Evolutionary conservation across 352 stramenopile genomes (phyloP), one percentile per base, ranked within the genome.

Genomic region (Globisporangium iwayamae): DNA sequence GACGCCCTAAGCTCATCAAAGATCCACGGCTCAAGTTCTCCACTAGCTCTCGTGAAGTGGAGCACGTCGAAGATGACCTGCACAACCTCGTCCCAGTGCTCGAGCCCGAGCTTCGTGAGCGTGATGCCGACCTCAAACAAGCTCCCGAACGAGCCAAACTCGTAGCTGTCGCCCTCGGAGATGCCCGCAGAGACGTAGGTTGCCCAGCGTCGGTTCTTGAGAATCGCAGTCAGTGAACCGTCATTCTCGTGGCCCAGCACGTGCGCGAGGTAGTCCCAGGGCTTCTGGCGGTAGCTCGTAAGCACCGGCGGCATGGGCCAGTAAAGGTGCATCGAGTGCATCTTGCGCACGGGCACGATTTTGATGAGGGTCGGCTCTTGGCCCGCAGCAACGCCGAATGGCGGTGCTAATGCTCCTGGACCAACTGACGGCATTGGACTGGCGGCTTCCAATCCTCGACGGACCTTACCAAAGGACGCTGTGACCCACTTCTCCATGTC

Each of bases 101-200:
- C 36, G 13, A 90, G 50, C 10, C 81, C 81, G 8, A 67, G 38
- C 1, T 66, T 58, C 2, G 81, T 90, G 9, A 89, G 72, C 68
- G 72, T 67, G 7, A 90, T 63, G 16, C 71, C 68, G 18, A 90
- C 63, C 20, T 85, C 82, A 66, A 89, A 90, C 16, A 85, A 60
- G 3, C 65, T 68, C 6, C 78, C 76, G 66, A 87, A 87, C 6
- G 76, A 84, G n/a, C 78, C 78, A 51, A 79, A 89, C 41, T 89
- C 81, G 34, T 85, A 87, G 25, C 67, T 69, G 60, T 90, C 79
- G 65, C 59, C 59, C 56, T 87, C 78, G 4, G 74, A 72, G 32
- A 84, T 72, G 0, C 80, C 81, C 0, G 80, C 72, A 13, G 72
- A 72, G 16, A 89, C 62, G 56, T 83, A 68, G 3, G 76, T 80